These are phyloP conservation scores for Physcia stellaris DNA, from an alignment of 495 filamentous ascomycete genomes.

Conservation along the genomic window DNA sequence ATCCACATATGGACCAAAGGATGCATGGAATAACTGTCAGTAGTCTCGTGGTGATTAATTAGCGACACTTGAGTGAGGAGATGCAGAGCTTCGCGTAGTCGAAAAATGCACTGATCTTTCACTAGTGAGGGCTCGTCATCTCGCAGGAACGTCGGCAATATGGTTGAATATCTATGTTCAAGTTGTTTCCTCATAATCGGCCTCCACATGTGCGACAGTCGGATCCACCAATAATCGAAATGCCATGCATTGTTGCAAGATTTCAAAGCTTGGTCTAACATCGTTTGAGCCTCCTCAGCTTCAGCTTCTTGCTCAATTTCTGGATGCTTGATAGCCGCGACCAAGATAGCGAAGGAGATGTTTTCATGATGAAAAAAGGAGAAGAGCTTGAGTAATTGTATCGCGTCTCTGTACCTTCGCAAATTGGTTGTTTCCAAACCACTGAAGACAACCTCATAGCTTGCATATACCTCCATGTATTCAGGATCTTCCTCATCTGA, in stretches of 20 bases:
- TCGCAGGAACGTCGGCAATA: constrained; percentile 15
- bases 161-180: too few relatives aligned
- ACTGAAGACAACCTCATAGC: constrained; percentile 21
- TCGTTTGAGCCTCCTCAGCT: constrained; percentile 2
- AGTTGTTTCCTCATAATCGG: too few relatives aligned
- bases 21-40: constrained; percentile 27
- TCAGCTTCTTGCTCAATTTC: constrained; percentile 3
- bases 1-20: constrained; percentile 28
- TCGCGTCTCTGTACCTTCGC: constrained; percentile 19
- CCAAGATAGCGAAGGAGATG: constrained; percentile 22
- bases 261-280: too few relatives aligned
- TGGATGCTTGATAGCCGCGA: constrained; percentile 12
- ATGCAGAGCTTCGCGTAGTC: constrained; percentile 16
- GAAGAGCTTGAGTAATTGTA: constrained; percentile 27
- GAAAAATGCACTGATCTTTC: constrained; percentile 5
- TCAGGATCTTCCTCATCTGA: constrained; percentile 14
- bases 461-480: constrained; percentile 20
- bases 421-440: constrained; percentile 12
- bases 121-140: constrained; percentile 6
- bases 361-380: constrained; percentile 23
- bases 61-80: constrained; percentile 21
- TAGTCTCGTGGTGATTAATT: constrained; percentile 14
- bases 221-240: too few relatives aligned
- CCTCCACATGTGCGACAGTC: too few relatives aligned
- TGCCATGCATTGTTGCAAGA: too few relatives aligned